Base-by-base conservation (phyloP, 2,329 filamentous ascomycete species). In the Diaporthe nobilis region DNA sequence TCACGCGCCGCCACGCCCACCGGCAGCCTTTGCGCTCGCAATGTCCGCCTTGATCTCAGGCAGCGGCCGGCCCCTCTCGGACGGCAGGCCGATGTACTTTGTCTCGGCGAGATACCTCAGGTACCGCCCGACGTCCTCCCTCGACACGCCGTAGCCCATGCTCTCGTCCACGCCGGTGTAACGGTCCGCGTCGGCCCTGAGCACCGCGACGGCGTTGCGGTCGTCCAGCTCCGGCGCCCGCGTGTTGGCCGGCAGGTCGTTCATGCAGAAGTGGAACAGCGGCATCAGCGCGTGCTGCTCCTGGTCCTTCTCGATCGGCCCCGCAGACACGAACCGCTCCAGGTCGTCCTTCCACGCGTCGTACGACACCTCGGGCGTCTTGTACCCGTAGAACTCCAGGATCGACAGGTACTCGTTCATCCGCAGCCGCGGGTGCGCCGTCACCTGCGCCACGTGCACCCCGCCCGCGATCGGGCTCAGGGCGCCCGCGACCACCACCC, bases 371-470 rank as follows among this genome's bases (percentile, higher is more conserved):
- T 92, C 88, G 0, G 93, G 91, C 0, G 92, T 90, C 37, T 88
- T 82, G 84, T 95, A 98, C 37, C 95, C 95, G 82, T 94, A 97
- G 28, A 87, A 88, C 81, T 93, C 89, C 10, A 98, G 87, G 0
- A 90, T 87, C 28, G 89, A 89, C n/a, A 97, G 88, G 84, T 92
- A 98, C 82, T 95, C 89, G 84, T 93, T 95, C 88, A 96, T 93
- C 3, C 91, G 91, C 55, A 97, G 89, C 22, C 95, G 89, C 2
- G 95, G 95, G 82, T 96, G 94, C 3, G 90, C 91, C 1, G 95
- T 97, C 65, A 97, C 92, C 79, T 98, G 95, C 1, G 92, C 89
- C 7, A 98, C 94, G 76, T 89, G 87, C 4, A 88, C 83, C 5
- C 82, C 82, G 37, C 73, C 80, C 5, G 81, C 78, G 0, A 91